Percentiles rank a stretch among this genome's conserved stretches.
Evolutionary conservation across 208 protist species (phyloP).

Genomic region (Trypanosoma platydactyli): DNA sequence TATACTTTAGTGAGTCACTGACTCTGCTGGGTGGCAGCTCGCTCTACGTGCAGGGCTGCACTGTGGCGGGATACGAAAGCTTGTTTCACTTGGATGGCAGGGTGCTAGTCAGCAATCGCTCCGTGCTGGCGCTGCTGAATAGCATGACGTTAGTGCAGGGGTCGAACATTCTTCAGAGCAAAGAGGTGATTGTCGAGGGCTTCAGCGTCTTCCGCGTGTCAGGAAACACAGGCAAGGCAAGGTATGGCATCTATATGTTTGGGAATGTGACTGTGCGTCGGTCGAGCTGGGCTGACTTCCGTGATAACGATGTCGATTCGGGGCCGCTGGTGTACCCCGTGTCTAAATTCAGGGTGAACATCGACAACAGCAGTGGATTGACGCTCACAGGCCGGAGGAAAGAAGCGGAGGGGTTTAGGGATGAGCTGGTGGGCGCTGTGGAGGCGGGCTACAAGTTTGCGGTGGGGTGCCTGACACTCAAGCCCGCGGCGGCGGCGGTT

Average conservation of each 20-base stretch:
- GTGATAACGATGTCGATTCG: constrained; percentile 1
- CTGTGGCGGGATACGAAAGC: not conserved
- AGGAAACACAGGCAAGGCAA: not conserved
- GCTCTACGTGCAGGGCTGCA: constrained; percentile 12
- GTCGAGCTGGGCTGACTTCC: constrained; percentile 13
- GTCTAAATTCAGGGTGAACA: not conserved
- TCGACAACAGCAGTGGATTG: constrained; percentile 11
- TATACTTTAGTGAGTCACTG: not conserved
- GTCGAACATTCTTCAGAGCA: not conserved
- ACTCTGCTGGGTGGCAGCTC: constrained; percentile 12
- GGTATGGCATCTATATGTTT: constrained; percentile 5
- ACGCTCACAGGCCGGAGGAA: constrained; percentile 4
- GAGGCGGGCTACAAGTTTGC: constrained; percentile 6
- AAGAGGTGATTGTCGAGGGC: not conserved
- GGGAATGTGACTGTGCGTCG: not conserved
- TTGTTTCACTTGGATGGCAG: constrained; percentile 1
- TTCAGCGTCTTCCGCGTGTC: constrained; percentile 13
- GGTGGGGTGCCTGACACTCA: constrained; percentile 4
- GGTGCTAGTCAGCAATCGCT: not conserved
- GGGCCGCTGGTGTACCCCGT: not conserved
- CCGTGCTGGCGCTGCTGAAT: constrained; percentile 3
- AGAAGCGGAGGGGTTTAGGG: not conserved
- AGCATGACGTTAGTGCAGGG: not conserved
- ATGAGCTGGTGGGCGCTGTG: not conserved
- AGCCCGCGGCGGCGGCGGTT: not conserved